phyloP scores from a whole-genome alignment of 2,329 filamentous ascomycete species.

The Calonectria multiphialidica region DNA sequence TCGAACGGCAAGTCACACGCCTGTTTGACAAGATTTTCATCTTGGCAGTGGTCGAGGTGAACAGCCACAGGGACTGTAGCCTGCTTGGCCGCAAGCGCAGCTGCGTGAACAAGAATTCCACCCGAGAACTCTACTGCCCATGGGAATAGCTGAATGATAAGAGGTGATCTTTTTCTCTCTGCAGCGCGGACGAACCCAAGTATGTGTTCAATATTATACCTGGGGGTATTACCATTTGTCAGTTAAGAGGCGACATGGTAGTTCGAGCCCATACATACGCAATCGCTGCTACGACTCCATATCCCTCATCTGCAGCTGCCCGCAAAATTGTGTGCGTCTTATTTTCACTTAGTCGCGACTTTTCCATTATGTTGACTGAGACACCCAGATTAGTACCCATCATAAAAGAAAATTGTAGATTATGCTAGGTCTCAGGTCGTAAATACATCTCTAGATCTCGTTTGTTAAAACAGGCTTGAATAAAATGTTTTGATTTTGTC shows the following conservation, averaged over 20 bases:
- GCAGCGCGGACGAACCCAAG: constrained; percentile 77
- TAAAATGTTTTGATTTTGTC: too few relatives aligned
- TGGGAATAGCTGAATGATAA: constrained; percentile 80
- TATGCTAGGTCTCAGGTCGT: too few relatives aligned
- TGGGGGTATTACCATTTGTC: background rate
- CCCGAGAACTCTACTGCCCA: constrained; percentile 75
- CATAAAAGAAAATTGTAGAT: too few relatives aligned
- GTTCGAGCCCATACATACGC: constrained; percentile 33
- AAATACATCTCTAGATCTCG: too few relatives aligned
- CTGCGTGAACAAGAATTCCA: constrained; percentile 59
- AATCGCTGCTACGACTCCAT: constrained; percentile 22
- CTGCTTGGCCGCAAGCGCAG: constrained; percentile 65
- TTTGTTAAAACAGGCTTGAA: too few relatives aligned
- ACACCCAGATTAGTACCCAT: too few relatives aligned
- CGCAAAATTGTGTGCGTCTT: too few relatives aligned
- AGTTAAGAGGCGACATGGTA: too few relatives aligned
- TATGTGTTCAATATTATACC: constrained; percentile 76
- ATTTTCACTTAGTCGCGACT: too few relatives aligned
- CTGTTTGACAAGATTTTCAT: constrained; percentile 64
- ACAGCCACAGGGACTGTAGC: constrained; percentile 71
- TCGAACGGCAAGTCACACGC: constrained; percentile 72
- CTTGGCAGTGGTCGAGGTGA: constrained; percentile 76
- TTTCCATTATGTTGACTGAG: too few relatives aligned
- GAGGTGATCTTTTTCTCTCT: constrained; percentile 73
- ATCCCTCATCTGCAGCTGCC: background rate